Percentiles rank a stretch among this genome's conserved stretches.
Conservation (phyloP, 2,329 filamentous ascomycete genomes). For the Cladosporium sp. region DNA sequence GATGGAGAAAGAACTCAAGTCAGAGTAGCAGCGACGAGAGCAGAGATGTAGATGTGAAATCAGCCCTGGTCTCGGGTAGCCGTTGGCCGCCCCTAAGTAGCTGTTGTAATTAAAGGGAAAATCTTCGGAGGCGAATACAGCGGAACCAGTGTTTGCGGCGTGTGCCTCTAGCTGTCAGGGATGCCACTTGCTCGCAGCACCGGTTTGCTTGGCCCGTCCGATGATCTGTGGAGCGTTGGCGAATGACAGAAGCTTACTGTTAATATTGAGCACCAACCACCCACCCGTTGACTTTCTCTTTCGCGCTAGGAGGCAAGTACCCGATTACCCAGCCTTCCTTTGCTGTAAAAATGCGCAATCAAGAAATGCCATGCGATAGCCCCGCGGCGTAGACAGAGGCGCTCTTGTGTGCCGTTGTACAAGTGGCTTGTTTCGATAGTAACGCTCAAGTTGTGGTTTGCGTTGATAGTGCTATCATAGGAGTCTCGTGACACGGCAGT, state of each 20-base stretch:
- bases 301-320: neutral
- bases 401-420: neutral
- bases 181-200: conserved; percentile 9
- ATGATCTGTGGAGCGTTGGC: conserved; percentile 11
- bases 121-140: conserved; percentile 4
- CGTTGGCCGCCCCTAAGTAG: conserved; percentile 15
- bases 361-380: neutral
- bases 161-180: conserved; percentile 9
- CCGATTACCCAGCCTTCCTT: conserved; percentile 9
- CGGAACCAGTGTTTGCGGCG: conserved; percentile 10
- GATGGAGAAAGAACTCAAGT: neutral
- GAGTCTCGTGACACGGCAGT: neutral
- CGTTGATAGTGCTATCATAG: neutral
- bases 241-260: conserved; percentile 13
- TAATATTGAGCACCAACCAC: conserved; percentile 12
- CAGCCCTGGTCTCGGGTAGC: conserved; percentile 11
- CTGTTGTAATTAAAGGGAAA: conserved; percentile 17
- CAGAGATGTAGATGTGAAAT: conserved; percentile 12
- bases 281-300: neutral
- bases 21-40: conserved; percentile 1
- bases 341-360: neutral
- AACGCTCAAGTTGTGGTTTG: neutral
- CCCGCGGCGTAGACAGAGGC: neutral
- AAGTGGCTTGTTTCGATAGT: neutral
- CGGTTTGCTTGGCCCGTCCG: conserved; percentile 12